Conservation (phyloP, 352 stramenopile genomes). For the Phytophthora ramorum region DNA sequence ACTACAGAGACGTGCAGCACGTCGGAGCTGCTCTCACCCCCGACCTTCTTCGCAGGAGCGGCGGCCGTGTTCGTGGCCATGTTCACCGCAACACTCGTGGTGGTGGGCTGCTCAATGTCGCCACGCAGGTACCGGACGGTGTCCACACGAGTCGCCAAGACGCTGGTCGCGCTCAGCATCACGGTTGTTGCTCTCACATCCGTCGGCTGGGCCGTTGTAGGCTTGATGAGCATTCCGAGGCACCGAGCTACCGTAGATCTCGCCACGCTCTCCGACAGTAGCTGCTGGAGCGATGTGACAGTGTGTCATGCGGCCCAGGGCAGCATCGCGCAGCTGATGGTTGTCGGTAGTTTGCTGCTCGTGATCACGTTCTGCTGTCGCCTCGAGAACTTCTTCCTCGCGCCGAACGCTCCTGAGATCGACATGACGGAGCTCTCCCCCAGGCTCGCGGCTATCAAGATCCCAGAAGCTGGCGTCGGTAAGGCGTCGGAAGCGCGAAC, state of each 20-base stretch:
- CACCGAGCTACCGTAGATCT: background rate
- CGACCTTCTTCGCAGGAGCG: conserved; percentile 37
- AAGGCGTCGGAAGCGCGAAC: background rate
- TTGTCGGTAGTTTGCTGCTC: conserved; percentile 43
- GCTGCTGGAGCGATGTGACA: conserved; percentile 9
- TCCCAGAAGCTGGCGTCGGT: background rate
- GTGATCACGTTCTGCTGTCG: conserved; percentile 61
- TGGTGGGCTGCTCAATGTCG: conserved; percentile 15
- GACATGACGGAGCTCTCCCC: conserved; percentile 50
- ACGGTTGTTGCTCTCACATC: conserved; percentile 22
- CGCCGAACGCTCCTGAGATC: conserved; percentile 31
- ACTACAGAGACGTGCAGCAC: background rate
- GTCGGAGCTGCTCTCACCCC: conserved; percentile 13
- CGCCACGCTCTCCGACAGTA: background rate
- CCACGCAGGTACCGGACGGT: background rate
- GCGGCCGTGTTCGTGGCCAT: conserved; percentile 32
- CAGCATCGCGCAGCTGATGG: conserved; percentile 43
- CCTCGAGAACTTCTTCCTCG: conserved; percentile 59
- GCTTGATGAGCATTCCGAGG: conserved; percentile 21
- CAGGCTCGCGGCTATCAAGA: conserved; percentile 9
- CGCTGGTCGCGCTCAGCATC: conserved; percentile 24
- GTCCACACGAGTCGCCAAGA: conserved; percentile 5
- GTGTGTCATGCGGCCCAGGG: conserved; percentile 20
- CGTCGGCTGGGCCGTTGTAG: conserved; percentile 29
- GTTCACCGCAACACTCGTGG: conserved; percentile 18